Evolutionary conservation across 2,329 filamentous ascomycete species (phyloP), one percentile per base, ranked within the genome.

Genomic region (Sphaerulina musiva): DNA sequence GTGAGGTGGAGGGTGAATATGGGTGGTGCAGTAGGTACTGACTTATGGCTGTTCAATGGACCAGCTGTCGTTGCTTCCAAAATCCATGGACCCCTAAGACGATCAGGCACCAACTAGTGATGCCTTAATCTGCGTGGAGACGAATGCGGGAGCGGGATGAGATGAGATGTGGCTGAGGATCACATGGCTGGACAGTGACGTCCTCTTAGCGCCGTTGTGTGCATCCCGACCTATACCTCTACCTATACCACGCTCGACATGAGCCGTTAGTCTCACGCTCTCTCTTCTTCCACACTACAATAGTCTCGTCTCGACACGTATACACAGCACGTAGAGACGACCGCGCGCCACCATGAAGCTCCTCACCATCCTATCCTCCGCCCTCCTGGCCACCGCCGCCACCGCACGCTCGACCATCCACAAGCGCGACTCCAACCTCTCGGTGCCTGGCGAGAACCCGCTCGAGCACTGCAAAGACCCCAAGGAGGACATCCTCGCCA

Each of bases 391-490:
- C 46, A 57, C 63, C 52, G 55, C 58, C 58, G 67, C 60, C 52
- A 56, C 64, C 43, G 66, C 67, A 12, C 61, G 63, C 43, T 62
- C 63, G 34, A 61, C 56, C 50, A 52, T 63, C 49, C 57, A 61
- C 47, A 55, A 58, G 46, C 46, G 61, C 26, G 58, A 74, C 51
- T 71, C 75, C 48, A 75, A 80, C 44, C 76, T 80, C 70, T 80
- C 84, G 61, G 86, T 96, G 12, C 85, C 88, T 1, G 91, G 93
- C 70, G 78, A 92, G 48, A 95, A 92, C 68, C 92, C 93, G 31
- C 79, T 98, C 56, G 76, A 83, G 67, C 88, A 87, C 74, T 98
- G 93, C 61, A 74, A 76, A 55, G 79, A 87, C 58, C 87, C 88
- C 54, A 72, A 73, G 46, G 71, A 82, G 48, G 83, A 96, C 70